phyloP scores from a whole-genome alignment of 2,329 filamentous ascomycete genomes.

The Diaporthe amygdali region DNA sequence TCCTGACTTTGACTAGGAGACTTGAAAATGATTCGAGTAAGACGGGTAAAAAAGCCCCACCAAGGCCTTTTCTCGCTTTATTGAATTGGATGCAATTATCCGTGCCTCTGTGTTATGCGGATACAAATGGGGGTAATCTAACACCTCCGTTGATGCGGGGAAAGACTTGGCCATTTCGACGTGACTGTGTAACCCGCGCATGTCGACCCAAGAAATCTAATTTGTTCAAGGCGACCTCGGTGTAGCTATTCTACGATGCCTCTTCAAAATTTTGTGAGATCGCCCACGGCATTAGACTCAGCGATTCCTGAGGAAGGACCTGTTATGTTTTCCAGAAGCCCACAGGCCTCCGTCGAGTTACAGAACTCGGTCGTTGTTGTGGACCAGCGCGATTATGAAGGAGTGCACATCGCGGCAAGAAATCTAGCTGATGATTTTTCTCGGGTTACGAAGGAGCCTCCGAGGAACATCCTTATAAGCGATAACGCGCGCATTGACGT shows the following conservation, averaged over 20 bases:
- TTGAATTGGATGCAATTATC: background rate
- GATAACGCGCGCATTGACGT: background rate
- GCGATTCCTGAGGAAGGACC: background rate
- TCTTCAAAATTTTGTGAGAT: background rate
- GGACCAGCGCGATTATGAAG: constrained; percentile 36
- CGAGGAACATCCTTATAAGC: constrained; percentile 4
- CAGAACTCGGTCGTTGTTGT: constrained; percentile 25
- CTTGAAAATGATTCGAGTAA: background rate
- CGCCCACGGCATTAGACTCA: too few relatives aligned
- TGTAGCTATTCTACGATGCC: background rate
- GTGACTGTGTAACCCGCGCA: background rate
- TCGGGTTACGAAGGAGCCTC: constrained; percentile 30
- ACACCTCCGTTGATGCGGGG: background rate
- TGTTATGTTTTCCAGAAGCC: background rate
- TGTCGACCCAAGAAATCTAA: background rate
- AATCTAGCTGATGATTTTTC: constrained; percentile 37
- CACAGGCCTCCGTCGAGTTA: background rate
- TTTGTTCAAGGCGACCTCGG: background rate
- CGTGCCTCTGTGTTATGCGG: background rate
- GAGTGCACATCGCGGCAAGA: constrained; percentile 39
- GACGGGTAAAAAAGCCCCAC: too few relatives aligned
- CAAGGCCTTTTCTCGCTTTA: background rate
- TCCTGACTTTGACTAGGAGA: too few relatives aligned
- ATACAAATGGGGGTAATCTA: background rate
- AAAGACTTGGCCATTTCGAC: background rate